Evolutionary conservation across 257 asterid species (phyloP), one percentile per base, ranked within the genome.

Genomic region (Primulina tabacum): DNA sequence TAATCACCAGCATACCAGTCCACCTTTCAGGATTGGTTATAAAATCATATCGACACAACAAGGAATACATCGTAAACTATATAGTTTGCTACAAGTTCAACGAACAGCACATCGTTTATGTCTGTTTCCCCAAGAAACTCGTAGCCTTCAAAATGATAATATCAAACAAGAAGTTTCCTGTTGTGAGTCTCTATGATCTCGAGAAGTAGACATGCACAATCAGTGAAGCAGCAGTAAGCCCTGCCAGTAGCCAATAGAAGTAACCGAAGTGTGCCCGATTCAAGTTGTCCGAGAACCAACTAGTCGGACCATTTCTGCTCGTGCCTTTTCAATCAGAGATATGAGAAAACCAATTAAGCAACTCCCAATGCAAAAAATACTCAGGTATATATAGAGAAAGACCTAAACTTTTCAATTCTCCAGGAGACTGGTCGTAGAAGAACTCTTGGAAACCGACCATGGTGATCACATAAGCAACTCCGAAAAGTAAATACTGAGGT

Each of bases 211-310:
- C 43, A 73, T 72, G 84, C 11, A 72, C 76, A 0, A 60, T 0
- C 52, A 84, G 80, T 8, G 80, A 80, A 29, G 65, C 50, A 4
- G 80, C 77, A n/a, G 75, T 76, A 30, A 82, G 68, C 62, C 75
- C 90, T 0, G 88, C 86, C 55, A 87, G 82, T 8, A 87, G 75
- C 92, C 92, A 84, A 65, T 84, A 87, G 80, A 89, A 87, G 76
- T 89, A 85, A 75, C 87, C 90, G 5, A 89, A 79, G 70, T 87
- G 96, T 0, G 85, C 96, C 12, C 75, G 79, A 20, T 89, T 89
- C 86, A 89, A 71, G 71, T 89, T 87, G 64, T 84, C 70, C 0
- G 85, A 61, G 40, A 89, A 82, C 95, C 95, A 89, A 57, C 96
- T 77, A 17, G 74, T 80, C 32, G 14, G 61, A 3, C 85, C 88